Base-by-base conservation (phyloP, 306 rosid genomes). In the Mimosa pudica region DNA sequence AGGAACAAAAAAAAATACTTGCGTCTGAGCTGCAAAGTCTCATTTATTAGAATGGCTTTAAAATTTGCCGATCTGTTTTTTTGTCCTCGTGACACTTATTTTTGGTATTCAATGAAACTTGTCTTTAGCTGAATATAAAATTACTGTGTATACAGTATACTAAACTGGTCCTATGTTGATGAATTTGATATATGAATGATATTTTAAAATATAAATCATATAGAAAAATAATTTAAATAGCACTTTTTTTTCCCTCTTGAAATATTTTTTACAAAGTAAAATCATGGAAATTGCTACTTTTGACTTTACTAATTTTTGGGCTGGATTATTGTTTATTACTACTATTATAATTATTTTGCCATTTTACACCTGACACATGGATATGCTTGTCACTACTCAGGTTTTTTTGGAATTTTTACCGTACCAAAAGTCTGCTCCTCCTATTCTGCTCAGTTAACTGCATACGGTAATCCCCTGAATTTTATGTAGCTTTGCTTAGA, bases 361-460 rank as follows among this genome's bases (percentile, higher is more conserved):
- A 57, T 55, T 30, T 54, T 45, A 5, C 24, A 20, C 80, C 89
- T 87, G 85, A 89, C 88, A 63, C 65, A 52, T 77, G 17, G 55
- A 1, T 45, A 70, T 69, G 68, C 75, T 66, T 82, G 74, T 79
- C 51, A 74, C 42, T 76, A 58, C 42, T 63, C 96, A 94, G 98
- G 98, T 62, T 94, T 94, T 87, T 81, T 92, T 67, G 98, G 92
- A 61, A 92, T 90, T 30, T 94, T 94, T 57, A 94, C 92, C 5
- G 80, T 94, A 47, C 98, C 98, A 77, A 94, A 89, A 81, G 54
- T 92, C 79, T 90, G 91, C 77, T 88, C 93, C 4, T 87, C 86
- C 10, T 92, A 92, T 73, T 92, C 97, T 44, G 74, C 92, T 61
- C 97, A 88, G 78, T 79, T 94, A 52, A 84, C 92, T 67, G 90